These are phyloP conservation scores for Pseudopyrenochaeta lycopersici DNA, from an alignment of 2,329 filamentous ascomycete species.

Conservation along the genomic window DNA sequence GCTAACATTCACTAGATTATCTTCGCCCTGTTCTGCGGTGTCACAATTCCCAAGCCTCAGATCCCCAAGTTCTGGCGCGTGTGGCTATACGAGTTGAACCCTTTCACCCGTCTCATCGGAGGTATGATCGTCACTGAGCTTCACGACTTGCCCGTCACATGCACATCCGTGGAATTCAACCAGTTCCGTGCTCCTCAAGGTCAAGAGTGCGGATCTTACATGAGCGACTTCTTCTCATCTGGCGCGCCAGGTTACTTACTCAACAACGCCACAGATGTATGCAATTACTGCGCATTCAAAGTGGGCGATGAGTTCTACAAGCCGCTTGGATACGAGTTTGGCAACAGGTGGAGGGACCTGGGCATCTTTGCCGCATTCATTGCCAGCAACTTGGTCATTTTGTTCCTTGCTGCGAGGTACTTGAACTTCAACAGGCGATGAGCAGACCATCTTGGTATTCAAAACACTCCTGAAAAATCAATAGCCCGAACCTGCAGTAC, in stretches of 20 bases:
- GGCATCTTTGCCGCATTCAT: slow-evolving; percentile 82
- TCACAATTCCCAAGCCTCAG: slow-evolving; percentile 79
- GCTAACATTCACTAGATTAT: slow-evolving; percentile 71
- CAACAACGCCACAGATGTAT: slow-evolving; percentile 70
- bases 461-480: no score
- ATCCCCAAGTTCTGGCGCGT: slow-evolving; percentile 81
- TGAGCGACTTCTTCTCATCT: slow-evolving; percentile 71
- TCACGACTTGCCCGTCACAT: slow-evolving; percentile 70
- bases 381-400: slow-evolving; percentile 75
- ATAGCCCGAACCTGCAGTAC: no score
- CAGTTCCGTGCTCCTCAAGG: slow-evolving; percentile 72
- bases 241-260: slow-evolving; percentile 78
- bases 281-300: slow-evolving; percentile 83
- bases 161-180: slow-evolving; percentile 70
- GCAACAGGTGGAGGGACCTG: slow-evolving; percentile 79
- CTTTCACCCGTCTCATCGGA: slow-evolving; percentile 82
- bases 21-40: slow-evolving; percentile 87
- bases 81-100: slow-evolving; percentile 85
- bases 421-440: slow-evolving; percentile 56
- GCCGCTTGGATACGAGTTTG: slow-evolving; percentile 71
- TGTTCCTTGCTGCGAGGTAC: slow-evolving; percentile 65
- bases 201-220: slow-evolving; percentile 78
- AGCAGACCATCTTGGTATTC: slow-evolving; percentile 3
- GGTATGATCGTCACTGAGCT: slow-evolving; percentile 83
- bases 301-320: slow-evolving; percentile 83